Evolutionary conservation across 176 grass and related monocot genomes (phyloP), one percentile per base, ranked within the genome.

Genomic region (Poa pratensis): DNA sequence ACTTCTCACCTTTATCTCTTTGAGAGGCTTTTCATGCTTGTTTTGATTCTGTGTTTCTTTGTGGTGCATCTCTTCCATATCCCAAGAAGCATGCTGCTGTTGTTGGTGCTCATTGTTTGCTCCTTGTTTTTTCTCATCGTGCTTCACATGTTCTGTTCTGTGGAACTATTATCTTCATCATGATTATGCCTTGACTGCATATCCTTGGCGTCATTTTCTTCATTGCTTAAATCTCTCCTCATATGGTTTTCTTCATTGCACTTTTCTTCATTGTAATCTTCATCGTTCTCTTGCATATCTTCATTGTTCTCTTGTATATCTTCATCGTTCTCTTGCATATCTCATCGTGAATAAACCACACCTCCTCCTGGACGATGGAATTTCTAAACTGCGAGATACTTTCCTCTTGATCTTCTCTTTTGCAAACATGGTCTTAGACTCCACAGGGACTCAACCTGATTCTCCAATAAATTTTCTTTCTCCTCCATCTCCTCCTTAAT

Each of bases 361-460:
- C 85, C 80, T 87, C 89, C 55, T 90, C 88, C 81, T 90, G 69
- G 6, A 90, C 85, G 45, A 87, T 69, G 58, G 89, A 90, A 35
- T 90, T 87, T 46, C 84, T 75, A 43, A 87, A 84, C 63, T 92
- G 24, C 79, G 83, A 45, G 83, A 89, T 30, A 89, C 85, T 69
- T 89, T 96, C 84, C 88, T 93, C 61, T 62, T 87, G 48, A 84
- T 75, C 71, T 77, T 96, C 28, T 93, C 94, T 74, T 90, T 96
- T 46, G 70, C 20, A 50, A 81, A 28, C 46, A 30, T 66, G 26
- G 69, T 22, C 23, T 42, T 78, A 43, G 73, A 64, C n/a, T 83
- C 89, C 16, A 75, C 71, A 0, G 34, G 67, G 85, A 87, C 8
- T 54, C 46, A 35, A 74, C 67, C 40, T 82, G 73, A 53, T 87